A percentile compares a stretch with the other conserved stretches of the same genome.
Evolutionary conservation across 2,329 filamentous ascomycete genomes (phyloP).

Genomic region (Fusarium succisae): DNA sequence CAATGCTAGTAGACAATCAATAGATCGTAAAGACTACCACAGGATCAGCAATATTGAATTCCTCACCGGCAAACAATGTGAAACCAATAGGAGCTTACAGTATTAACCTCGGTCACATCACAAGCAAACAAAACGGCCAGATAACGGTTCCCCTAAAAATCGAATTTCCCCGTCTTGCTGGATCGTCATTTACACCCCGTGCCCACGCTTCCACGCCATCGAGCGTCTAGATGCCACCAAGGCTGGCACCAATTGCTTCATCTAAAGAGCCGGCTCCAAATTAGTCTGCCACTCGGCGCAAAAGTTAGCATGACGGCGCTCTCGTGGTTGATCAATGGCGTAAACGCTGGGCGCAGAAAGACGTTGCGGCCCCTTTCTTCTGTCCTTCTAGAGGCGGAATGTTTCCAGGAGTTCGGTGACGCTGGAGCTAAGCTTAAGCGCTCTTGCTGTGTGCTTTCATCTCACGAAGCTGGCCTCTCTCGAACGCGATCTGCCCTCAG

Average conservation of each 20-base stretch:
- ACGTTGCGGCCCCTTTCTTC: constrained; percentile 36
- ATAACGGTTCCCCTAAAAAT: neutral
- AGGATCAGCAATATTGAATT: constrained; percentile 1
- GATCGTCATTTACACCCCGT: constrained; percentile 26
- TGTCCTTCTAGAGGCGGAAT: constrained; percentile 23
- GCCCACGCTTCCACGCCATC: constrained; percentile 22
- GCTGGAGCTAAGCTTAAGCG: constrained; percentile 10
- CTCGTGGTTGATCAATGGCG: constrained; percentile 27
- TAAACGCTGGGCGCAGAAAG: constrained; percentile 15
- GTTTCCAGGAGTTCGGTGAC: constrained; percentile 24
- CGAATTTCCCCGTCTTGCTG: constrained; percentile 20
- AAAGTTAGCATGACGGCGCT: constrained; percentile 26
- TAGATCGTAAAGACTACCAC: neutral
- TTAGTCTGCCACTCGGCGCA: constrained; percentile 32
- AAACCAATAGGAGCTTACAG: neutral
- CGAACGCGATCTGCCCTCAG: constrained; percentile 12
- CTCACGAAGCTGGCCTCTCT: constrained; percentile 11
- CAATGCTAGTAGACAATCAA: neutral
- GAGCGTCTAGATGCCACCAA: constrained; percentile 33
- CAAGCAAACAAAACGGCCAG: constrained; percentile 18
- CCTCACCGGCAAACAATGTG: neutral
- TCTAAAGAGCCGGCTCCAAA: constrained; percentile 15
- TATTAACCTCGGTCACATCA: neutral
- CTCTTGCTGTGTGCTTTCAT: constrained; percentile 10
- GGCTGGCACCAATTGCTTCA: constrained; percentile 28